phyloP scores from a whole-genome alignment of 345 rosid genomes.

The Camelina sativa region DNA sequence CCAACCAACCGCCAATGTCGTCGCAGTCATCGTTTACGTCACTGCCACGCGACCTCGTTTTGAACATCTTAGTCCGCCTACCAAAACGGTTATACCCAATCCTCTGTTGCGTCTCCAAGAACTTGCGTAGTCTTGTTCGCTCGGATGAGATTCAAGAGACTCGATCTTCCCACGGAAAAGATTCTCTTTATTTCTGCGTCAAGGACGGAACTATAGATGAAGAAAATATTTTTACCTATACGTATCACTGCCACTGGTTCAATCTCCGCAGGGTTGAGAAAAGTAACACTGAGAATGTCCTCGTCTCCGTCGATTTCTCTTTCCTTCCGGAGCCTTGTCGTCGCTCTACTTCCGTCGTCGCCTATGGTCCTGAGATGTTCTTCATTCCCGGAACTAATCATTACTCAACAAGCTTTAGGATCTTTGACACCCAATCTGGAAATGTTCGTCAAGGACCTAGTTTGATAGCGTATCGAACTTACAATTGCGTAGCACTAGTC shows the following conservation, averaged over 20 bases:
- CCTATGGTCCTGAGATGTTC: neutral
- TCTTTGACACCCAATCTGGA: neutral
- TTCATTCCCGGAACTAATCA: neutral
- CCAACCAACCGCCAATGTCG: neutral
- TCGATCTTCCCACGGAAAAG: constrained; percentile 1
- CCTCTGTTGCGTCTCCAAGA: constrained; percentile 16
- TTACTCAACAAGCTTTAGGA: neutral
- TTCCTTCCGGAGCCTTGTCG: neutral
- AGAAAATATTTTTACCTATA: too few relatives aligned
- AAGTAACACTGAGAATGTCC: neutral
- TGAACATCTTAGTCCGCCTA: neutral
- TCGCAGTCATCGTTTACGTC: neutral
- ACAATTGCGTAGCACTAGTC: neutral
- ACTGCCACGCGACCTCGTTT: neutral
- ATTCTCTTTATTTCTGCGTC: neutral
- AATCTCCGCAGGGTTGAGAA: neutral
- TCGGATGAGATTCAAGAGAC: neutral
- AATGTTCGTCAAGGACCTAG: neutral
- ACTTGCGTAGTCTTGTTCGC: neutral
- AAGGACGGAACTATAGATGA: neutral
- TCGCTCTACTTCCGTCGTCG: neutral
- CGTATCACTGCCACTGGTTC: neutral
- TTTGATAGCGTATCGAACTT: neutral
- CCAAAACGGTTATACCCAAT: constrained; percentile 2
- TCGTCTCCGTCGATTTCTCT: neutral